Evolutionary conservation across 441 rosid species (phyloP).

Genomic region (Bruguiera hainesii): DNA sequence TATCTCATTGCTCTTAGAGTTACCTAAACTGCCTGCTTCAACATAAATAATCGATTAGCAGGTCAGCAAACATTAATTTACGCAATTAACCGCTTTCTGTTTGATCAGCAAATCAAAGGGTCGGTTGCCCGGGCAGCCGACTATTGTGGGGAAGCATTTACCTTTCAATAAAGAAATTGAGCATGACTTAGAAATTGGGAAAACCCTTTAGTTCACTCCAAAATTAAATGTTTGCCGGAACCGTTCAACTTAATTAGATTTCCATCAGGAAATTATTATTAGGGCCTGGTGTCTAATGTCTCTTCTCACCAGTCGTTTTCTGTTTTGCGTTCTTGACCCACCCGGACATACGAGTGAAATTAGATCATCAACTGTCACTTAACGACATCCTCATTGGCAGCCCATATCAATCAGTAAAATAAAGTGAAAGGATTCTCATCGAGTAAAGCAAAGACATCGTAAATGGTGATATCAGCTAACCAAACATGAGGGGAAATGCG

Average conservation of each 20-base stretch:
- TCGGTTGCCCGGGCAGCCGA: background rate
- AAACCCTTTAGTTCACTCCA: background rate
- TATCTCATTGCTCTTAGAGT: background rate
- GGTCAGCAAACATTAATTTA: too few species aligned
- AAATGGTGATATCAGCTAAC: constrained; percentile 7
- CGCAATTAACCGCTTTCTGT: background rate
- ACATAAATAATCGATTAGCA: background rate
- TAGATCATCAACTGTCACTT: background rate
- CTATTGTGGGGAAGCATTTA: background rate
- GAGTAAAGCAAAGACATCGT: background rate
- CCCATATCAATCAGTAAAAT: background rate
- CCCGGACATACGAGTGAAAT: background rate
- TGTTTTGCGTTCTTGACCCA: background rate
- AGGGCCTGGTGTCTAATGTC: background rate
- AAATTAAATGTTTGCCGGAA: too few species aligned
- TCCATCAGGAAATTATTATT: background rate
- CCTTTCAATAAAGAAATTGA: background rate
- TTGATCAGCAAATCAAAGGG: background rate
- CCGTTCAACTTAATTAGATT: too few species aligned
- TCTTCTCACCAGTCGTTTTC: too few species aligned
- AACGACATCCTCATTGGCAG: background rate
- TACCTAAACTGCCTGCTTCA: background rate
- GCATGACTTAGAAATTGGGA: background rate
- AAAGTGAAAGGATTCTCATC: background rate
- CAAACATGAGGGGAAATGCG: background rate